phyloP scores from a whole-genome alignment of 2,329 filamentous ascomycete species.

The Aphanoascus verrucosus region DNA sequence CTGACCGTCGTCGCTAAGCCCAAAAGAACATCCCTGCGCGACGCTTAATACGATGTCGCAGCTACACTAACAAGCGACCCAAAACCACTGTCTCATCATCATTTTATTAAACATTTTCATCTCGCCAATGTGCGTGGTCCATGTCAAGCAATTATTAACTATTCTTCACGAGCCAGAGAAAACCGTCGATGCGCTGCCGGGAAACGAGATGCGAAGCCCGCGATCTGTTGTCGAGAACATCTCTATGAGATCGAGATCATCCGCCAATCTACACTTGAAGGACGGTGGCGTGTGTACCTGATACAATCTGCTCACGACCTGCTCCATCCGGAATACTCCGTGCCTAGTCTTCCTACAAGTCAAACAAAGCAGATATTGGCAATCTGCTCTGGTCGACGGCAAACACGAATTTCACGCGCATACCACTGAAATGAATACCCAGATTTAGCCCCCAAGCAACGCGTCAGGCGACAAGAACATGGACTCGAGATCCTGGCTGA shows the following conservation, averaged over 20 bases:
- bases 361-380: background rate
- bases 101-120: no score
- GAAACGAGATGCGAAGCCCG: background rate
- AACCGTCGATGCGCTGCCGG: background rate
- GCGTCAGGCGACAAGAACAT: background rate
- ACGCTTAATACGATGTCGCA: no score
- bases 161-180: no score
- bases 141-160: no score
- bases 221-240: background rate
- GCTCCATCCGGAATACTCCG: background rate
- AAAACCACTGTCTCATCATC: no score
- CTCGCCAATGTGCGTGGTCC: no score
- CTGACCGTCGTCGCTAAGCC: no score
- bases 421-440: background rate
- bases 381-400: no score
- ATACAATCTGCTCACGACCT: background rate
- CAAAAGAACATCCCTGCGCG: no score
- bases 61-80: no score
- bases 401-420: no score
- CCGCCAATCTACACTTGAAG: background rate
- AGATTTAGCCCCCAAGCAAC: background rate
- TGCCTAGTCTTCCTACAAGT: background rate
- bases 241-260: background rate
- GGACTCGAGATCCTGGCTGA: background rate
- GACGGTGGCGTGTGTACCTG: background rate